Evolutionary conservation across 352 stramenopile genomes (phyloP).

Genomic region (Phytophthora litchii): DNA sequence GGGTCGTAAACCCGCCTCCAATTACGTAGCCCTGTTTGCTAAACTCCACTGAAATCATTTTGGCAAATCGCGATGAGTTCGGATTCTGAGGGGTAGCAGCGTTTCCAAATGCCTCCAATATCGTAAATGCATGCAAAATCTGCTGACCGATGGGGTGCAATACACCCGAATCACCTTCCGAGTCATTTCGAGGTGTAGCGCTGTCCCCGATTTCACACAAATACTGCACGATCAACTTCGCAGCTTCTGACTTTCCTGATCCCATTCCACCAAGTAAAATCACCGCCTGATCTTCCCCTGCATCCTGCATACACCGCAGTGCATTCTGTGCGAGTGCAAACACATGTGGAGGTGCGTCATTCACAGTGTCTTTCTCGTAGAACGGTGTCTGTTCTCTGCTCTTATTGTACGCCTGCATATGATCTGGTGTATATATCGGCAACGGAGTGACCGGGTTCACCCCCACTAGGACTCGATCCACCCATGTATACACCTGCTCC

Average conservation of each 20-base stretch:
- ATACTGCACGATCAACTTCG: constrained; percentile 85
- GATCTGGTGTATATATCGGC: constrained; percentile 84
- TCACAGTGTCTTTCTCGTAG: constrained; percentile 59
- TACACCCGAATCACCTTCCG: constrained; percentile 51
- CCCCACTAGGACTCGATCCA: constrained; percentile 75
- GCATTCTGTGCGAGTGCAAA: constrained; percentile 84
- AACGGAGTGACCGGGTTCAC: constrained; percentile 74
- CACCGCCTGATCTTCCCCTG: constrained; percentile 78
- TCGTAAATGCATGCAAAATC: constrained; percentile 79
- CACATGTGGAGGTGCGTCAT: constrained; percentile 73
- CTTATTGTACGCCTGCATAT: constrained; percentile 84
- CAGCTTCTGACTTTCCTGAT: constrained; percentile 77
- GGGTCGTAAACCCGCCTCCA: constrained; percentile 78
- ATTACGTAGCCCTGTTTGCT: constrained; percentile 79
- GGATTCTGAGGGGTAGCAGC: constrained; percentile 59
- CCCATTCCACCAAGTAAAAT: constrained; percentile 78
- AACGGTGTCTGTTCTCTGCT: constrained; percentile 58
- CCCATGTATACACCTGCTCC: constrained; percentile 86
- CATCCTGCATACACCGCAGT: constrained; percentile 78
- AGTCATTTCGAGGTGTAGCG: constrained; percentile 36
- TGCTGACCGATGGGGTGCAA: constrained; percentile 83
- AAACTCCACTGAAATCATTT: constrained; percentile 88
- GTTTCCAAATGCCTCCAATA: constrained; percentile 84
- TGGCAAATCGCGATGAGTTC: constrained; percentile 81
- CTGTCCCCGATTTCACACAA: constrained; percentile 81